Evolutionary conservation across 75 land plant genomes (phyloP), one percentile per base, ranked within the genome.

Genomic region (Gnetum montanum): DNA sequence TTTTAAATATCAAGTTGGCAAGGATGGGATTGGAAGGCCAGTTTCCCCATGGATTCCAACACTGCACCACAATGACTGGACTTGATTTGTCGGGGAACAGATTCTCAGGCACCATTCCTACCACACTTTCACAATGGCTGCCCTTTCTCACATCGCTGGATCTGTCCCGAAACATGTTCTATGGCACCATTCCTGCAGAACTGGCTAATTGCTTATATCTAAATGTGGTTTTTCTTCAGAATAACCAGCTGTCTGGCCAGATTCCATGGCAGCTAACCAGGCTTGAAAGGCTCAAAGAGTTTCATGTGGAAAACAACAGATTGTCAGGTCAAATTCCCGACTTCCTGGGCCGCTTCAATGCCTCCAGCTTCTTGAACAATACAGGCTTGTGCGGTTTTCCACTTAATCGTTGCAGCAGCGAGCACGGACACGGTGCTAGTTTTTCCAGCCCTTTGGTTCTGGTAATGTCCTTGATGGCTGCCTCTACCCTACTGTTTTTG

Each of bases 321-420:
- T 59, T 84, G 18, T 49, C 73, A 8, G 88, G 88, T 20, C 74
- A 25, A 7, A 67, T 84, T 33, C 86, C 88, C 35, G 5, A 43
- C 1, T 59, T 65, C 49, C 29, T 51, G 0, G 19, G 4, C 0
- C 10, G 47, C 1, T 57, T 73, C 19, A 26, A 59, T n/a, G 44
- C 65, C 1, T 36, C 26, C 11, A 52, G 49, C 25, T 81, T 81
- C 30, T 48, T 57, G 18, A 71, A 67, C 8, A 81, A 81, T 19
- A 35, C 22, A 4, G 76, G 57, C 8, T 48, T 81, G 13, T 81
- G 77, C 49, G 85, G 85, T 26, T 24, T 8, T 11, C 85, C 85
- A 8, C 57, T 81, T 34, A 43, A 12, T 18, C 43, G 7, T 8
- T 3, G 4, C 16, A 63, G 67, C 40, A 55, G 10, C 13, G 59